Evolutionary conservation across 352 stramenopile species (phyloP), one percentile per base, ranked within the genome.

Genomic region (Phytophthora parvispora): DNA sequence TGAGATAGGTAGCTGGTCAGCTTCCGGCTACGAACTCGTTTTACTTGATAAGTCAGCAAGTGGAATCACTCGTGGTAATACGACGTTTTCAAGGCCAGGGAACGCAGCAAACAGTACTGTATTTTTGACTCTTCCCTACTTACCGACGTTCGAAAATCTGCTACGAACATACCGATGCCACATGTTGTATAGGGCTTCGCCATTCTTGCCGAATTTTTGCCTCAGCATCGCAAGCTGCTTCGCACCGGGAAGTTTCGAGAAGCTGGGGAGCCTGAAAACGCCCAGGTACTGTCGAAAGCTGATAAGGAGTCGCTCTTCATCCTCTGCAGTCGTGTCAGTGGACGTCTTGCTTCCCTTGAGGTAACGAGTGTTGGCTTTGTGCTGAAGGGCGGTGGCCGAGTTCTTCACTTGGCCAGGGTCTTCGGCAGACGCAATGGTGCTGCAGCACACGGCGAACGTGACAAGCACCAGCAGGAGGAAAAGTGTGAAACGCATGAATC

Each of bases 331-430:
- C 27, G 25, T 8, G 12, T 34, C 28, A 6, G 20, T 47, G 6
- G n/a, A 36, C 16, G 27, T 54, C 40, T 63, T 40, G 42, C 27
- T n/a, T 20, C 27, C 56, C 43, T 63, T 55, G 27, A 63, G 56
- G 25, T 47, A 54, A 31, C 42, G 56, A 25, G 40, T 31, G 3
- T 9, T 31, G 3, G 20, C 40, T 15, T 40, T 28, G 16, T 54
- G 42, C n/a, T 5, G n/a, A n/a, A n/a, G n/a, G n/a, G 4, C 6
- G 24, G n/a, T 10, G 6, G 13, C 54, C 38, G 31, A n/a, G 28
- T 54, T 34, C 13, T 63, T 31, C 6, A 32, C 25, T 22, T 54
- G 40, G 20, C 13, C n/a, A 6, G 29, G 18, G 42, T 25, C 25
- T 18, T 48, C 43, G 18, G 56, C 40, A 1, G 42, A 34, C 12